Evolutionary conservation across 208 protist species (phyloP).

Genomic region (Wallacemonas collosoma): DNA sequence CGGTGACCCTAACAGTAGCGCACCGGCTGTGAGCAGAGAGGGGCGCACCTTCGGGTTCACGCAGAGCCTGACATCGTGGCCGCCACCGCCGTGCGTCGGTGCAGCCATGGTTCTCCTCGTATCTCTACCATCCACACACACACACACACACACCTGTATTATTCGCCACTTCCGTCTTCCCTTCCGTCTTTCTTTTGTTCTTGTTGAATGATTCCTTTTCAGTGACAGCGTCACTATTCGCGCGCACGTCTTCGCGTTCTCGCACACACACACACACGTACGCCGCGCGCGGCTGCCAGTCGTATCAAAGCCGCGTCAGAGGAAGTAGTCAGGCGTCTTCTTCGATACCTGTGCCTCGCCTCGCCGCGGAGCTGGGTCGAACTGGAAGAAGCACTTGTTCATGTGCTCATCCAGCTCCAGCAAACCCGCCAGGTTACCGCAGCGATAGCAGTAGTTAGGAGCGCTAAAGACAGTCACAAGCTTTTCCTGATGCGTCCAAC

Average conservation of each 20-base stretch:
- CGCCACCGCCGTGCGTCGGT: too few species aligned
- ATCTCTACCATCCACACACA: too few species aligned
- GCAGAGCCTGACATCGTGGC: too few species aligned
- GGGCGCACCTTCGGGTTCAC: too few species aligned
- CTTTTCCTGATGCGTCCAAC: slow-evolving; percentile 97
- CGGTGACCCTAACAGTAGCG: too few species aligned
- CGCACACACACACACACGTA: not conserved
- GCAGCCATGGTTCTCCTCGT: too few species aligned
- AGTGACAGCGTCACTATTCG: not conserved
- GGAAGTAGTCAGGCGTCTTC: slow-evolving; percentile 98
- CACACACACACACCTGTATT: too few species aligned
- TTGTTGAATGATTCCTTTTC: not conserved
- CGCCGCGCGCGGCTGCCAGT: too few species aligned
- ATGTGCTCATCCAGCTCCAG: slow-evolving; percentile 99
- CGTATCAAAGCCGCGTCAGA: slow-evolving; percentile 50
- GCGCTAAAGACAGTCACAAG: slow-evolving; percentile 99
- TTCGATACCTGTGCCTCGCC: slow-evolving; percentile 98
- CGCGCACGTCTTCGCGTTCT: not conserved
- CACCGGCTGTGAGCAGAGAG: too few species aligned
- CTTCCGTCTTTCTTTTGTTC: not conserved
- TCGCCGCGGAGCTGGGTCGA: slow-evolving; percentile 97
- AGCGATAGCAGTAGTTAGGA: slow-evolving; percentile 99
- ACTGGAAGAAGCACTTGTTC: slow-evolving; percentile 98
- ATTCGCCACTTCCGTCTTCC: too few species aligned
- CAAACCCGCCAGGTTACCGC: slow-evolving; percentile 96